Evolutionary conservation across 1,284 basidiomycete species (phyloP).

Genomic region (Tranzscheliella williamsii): DNA sequence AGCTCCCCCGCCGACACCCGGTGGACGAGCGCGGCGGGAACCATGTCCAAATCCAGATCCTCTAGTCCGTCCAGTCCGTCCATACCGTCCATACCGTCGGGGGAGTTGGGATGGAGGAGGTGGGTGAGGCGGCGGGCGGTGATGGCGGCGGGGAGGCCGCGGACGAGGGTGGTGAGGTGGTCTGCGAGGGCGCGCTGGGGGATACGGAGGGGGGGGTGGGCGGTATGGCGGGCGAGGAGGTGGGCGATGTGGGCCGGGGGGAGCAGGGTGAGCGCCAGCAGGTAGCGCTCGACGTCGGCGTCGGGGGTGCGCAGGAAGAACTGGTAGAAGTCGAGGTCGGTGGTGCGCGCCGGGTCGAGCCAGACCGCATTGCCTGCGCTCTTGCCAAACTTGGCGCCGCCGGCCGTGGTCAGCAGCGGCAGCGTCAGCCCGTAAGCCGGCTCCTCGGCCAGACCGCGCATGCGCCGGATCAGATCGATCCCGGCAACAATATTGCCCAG

Average conservation of each 20-base stretch:
- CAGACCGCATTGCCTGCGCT: slow-evolving; percentile 94
- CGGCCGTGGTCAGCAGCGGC: slow-evolving; percentile 84
- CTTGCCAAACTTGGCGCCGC: slow-evolving; percentile 96
- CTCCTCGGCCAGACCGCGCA: slow-evolving; percentile 47
- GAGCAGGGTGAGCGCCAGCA: slow-evolving; percentile 83
- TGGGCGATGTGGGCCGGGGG: slow-evolving; percentile 68
- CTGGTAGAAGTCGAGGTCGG: slow-evolving; percentile 65
- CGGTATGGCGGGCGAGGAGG: slow-evolving; percentile 69
- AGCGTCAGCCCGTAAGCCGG: slow-evolving; percentile 84
- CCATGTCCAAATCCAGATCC: too few relatives aligned
- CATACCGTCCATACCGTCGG: too few relatives aligned
- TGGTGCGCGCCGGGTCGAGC: slow-evolving; percentile 58
- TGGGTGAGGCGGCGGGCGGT: slow-evolving; percentile 69
- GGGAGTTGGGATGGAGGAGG: slow-evolving; percentile 66
- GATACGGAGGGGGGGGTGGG: slow-evolving; percentile 67
- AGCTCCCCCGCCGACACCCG: background rate
- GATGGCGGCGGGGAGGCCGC: slow-evolving; percentile 62
- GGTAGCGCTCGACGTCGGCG: slow-evolving; percentile 77
- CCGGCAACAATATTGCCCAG: slow-evolving; percentile 98
- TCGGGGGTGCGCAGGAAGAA: slow-evolving; percentile 86
- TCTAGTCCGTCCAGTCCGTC: too few relatives aligned
- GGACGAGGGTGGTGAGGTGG: slow-evolving; percentile 79
- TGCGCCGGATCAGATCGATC: slow-evolving; percentile 78
- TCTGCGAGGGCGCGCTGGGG: slow-evolving; percentile 81
- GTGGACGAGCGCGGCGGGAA: too few relatives aligned